Conservation (phyloP, 805 yeast genomes). For the Komagataella phaffii region DNA sequence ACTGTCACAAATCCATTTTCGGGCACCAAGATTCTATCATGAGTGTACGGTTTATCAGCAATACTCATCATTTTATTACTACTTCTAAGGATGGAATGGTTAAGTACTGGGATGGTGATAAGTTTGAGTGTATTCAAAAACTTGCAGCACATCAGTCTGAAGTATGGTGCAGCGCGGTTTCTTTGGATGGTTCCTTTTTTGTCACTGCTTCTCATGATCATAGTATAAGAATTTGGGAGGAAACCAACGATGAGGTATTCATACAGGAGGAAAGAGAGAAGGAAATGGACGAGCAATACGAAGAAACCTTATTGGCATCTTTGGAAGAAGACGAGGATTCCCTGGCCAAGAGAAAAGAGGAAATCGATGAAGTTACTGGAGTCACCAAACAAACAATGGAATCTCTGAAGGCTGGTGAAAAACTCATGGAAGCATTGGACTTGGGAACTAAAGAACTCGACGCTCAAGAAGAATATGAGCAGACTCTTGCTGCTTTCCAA, state of each 20-base stretch:
- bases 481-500: constrained; percentile 21
- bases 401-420: constrained; percentile 89
- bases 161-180: constrained; percentile 85
- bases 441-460: constrained; percentile 63
- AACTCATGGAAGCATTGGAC: constrained; percentile 83
- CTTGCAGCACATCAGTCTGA: constrained; percentile 81
- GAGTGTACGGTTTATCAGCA: constrained; percentile 74
- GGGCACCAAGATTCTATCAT: constrained; percentile 95
- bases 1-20: constrained; percentile 91
- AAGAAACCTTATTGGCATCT: constrained; percentile 60
- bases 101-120: constrained; percentile 98
- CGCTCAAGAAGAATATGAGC: constrained; percentile 34
- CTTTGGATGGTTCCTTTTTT: constrained; percentile 55
- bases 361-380: constrained; percentile 39
- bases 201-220: constrained; percentile 88
- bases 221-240: constrained; percentile 85
- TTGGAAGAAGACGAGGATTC: constrained; percentile 41
- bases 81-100: constrained; percentile 80
- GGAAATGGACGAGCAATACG: constrained; percentile 88
- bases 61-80: constrained; percentile 81
- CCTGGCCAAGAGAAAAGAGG: constrained; percentile 22
- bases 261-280: constrained; percentile 93
- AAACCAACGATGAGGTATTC: constrained; percentile 91
- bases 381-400: constrained; percentile 81
- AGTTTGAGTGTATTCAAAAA: constrained; percentile 87